Evolutionary conservation across 148 eudicot genomes (phyloP).

Genomic region (Rhododendron ovatum): DNA sequence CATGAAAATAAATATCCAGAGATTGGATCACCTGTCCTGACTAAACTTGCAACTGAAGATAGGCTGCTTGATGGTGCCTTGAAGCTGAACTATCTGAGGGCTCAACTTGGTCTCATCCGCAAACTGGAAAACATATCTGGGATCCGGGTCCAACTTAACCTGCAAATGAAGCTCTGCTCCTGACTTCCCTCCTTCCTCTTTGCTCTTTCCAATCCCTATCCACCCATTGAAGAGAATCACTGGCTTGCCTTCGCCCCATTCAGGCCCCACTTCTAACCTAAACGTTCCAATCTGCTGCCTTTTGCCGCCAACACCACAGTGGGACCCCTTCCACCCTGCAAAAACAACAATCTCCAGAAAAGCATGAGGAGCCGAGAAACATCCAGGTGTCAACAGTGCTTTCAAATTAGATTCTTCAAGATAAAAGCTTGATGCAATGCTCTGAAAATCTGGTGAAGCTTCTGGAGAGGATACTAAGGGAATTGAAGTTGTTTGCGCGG

Average conservation of each 20-base stretch:
- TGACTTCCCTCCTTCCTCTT: constrained; percentile 37
- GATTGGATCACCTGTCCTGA: constrained; percentile 40
- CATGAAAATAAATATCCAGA: background rate
- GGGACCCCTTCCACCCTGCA: constrained; percentile 37
- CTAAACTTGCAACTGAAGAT: constrained; percentile 64
- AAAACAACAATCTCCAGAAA: constrained; percentile 50
- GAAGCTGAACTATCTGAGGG: constrained; percentile 61
- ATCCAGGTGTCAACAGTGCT: constrained; percentile 41
- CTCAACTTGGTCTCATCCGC: constrained; percentile 50
- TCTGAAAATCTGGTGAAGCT: constrained; percentile 32
- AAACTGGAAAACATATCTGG: constrained; percentile 60
- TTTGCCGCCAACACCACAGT: constrained; percentile 47
- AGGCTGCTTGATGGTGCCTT: constrained; percentile 47
- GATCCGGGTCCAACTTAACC: constrained; percentile 57
- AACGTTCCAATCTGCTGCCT: constrained; percentile 53
- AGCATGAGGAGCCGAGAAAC: constrained; percentile 40
- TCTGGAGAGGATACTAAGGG: constrained; percentile 45
- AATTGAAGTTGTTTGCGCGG: constrained; percentile 41
- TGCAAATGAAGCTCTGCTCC: constrained; percentile 49
- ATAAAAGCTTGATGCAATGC: constrained; percentile 49
- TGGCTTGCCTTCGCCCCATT: constrained; percentile 52
- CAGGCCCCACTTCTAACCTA: constrained; percentile 47
- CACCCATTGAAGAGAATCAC: constrained; percentile 49
- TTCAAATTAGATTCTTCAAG: constrained; percentile 53
- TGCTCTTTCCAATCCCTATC: constrained; percentile 52